phyloP scores from a whole-genome alignment of 1,284 basidiomycete species.

The Moesziomyces sp. region DNA sequence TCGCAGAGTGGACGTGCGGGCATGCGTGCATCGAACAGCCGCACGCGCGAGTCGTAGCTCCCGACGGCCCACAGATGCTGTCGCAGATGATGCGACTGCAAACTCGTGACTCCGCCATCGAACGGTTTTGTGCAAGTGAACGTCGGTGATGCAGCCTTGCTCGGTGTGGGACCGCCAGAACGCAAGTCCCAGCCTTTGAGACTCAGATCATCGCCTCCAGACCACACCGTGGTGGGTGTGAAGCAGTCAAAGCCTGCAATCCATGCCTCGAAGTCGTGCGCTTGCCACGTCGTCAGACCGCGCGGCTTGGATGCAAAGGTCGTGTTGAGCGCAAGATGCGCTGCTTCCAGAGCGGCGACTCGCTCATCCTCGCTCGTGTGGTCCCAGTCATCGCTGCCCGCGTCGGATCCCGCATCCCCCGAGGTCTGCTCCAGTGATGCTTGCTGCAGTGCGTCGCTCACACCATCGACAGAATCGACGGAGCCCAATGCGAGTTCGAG shows the following conservation, averaged over 20 bases:
- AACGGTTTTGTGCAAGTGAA: slow-evolving; percentile 81
- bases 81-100: slow-evolving; percentile 82
- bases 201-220: slow-evolving; percentile 91
- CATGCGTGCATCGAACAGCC: slow-evolving; percentile 85
- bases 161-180: slow-evolving; percentile 12
- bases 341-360: neutral
- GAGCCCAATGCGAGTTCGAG: slow-evolving; percentile 16
- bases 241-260: slow-evolving; percentile 89
- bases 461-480: neutral
- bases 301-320: slow-evolving; percentile 17
- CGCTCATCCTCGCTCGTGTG: slow-evolving; percentile 36
- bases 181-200: slow-evolving; percentile 88
- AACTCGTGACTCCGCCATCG: slow-evolving; percentile 89
- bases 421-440: slow-evolving; percentile 17
- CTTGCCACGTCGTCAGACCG: slow-evolving; percentile 75
- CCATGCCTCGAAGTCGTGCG: slow-evolving; percentile 96
- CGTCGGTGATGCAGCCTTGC: slow-evolving; percentile 70
- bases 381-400: slow-evolving; percentile 40
- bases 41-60: slow-evolving; percentile 86
- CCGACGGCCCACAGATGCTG: slow-evolving; percentile 90
- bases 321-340: slow-evolving; percentile 28
- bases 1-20: slow-evolving; percentile 74
- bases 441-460: neutral
- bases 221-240: slow-evolving; percentile 76
- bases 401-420: slow-evolving; percentile 8